These are phyloP conservation scores for Talaromyces pinophilus DNA, from an alignment of 2,329 filamentous ascomycete genomes.

Conservation along the genomic window DNA sequence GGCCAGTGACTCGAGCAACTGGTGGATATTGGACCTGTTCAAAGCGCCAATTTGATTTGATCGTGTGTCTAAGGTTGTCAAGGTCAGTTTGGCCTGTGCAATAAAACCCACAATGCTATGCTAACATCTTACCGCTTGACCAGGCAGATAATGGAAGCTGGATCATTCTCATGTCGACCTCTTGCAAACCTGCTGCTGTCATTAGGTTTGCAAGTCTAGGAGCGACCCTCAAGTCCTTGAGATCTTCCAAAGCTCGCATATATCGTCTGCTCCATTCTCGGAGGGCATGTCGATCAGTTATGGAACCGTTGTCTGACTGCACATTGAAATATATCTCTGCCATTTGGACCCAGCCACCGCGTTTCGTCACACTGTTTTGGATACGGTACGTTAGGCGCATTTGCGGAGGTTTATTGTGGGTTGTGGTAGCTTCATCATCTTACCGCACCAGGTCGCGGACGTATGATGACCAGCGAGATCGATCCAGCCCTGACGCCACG, in stretches of 20 bases:
- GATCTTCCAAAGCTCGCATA: slow-evolving; percentile 60
- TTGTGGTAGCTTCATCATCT: slow-evolving; percentile 22
- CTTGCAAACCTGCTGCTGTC: slow-evolving; percentile 64
- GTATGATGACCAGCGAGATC: slow-evolving; percentile 72
- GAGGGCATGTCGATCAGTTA: slow-evolving; percentile 67
- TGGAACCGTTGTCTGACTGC: slow-evolving; percentile 80
- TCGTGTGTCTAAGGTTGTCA: slow-evolving; percentile 38
- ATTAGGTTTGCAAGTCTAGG: slow-evolving; percentile 62
- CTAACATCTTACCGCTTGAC: slow-evolving; percentile 60
- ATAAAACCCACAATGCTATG: not conserved
- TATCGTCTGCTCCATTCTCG: slow-evolving; percentile 67
- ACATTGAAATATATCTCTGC: slow-evolving; percentile 84
- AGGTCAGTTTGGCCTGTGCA: not conserved
- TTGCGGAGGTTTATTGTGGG: not conserved
- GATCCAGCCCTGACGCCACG: slow-evolving; percentile 64
- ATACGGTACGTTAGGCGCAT: slow-evolving; percentile 11
- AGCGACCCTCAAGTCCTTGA: slow-evolving; percentile 67
- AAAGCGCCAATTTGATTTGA: slow-evolving; percentile 46
- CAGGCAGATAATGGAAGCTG: slow-evolving; percentile 69
- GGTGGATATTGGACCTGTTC: slow-evolving; percentile 41
- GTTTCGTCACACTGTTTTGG: slow-evolving; percentile 54
- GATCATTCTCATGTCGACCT: slow-evolving; percentile 67
- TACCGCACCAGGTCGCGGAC: slow-evolving; percentile 69
- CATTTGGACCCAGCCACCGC: slow-evolving; percentile 83
- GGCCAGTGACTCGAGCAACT: slow-evolving; percentile 43